Percentiles rank a stretch among this genome's conserved stretches.
phyloP scores from a whole-genome alignment of 768 basidiomycete species.

The Grammothele lineata region DNA sequence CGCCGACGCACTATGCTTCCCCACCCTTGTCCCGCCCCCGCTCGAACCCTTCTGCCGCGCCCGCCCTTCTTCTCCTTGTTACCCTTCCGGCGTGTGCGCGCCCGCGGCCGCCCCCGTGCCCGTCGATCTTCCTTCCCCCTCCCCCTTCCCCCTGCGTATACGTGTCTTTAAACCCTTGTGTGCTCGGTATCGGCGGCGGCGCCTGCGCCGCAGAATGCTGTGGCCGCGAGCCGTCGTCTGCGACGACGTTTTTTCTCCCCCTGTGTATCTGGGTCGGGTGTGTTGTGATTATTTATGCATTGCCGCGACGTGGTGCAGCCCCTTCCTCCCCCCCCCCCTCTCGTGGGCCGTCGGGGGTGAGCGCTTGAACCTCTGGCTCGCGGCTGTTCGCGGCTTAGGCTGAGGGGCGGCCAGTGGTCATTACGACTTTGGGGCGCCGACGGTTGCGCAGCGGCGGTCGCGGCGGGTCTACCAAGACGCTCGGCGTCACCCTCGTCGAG shows the following conservation, averaged over 20 bases:
- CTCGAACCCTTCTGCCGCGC: background rate
- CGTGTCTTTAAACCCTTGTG: background rate
- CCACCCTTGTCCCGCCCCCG: background rate
- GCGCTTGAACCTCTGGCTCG: too few species aligned
- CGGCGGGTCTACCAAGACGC: too few species aligned
- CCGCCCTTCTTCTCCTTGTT: slow-evolving; percentile 1
- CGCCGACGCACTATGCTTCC: background rate
- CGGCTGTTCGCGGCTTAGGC: too few species aligned
- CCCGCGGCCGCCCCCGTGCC: background rate
- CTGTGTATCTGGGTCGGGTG: slow-evolving; percentile 10
- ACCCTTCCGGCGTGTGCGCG: background rate
- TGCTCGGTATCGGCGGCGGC: slow-evolving; percentile 5
- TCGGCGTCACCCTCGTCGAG: too few species aligned
- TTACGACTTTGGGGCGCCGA: too few species aligned
- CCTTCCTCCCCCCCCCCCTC: too few species aligned
- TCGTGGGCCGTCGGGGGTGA: too few species aligned
- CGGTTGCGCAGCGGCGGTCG: too few species aligned
- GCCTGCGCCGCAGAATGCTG: slow-evolving; percentile 13
- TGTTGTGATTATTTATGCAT: slow-evolving; percentile 19
- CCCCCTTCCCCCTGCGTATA: too few species aligned
- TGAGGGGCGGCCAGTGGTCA: too few species aligned
- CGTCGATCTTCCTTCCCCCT: too few species aligned
- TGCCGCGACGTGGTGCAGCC: slow-evolving; percentile 39
- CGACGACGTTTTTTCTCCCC: background rate
- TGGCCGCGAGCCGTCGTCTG: slow-evolving; percentile 10